Evolutionary conservation across 108 stramenopile genomes (phyloP).

Genomic region (Asterionellopsis glacialis): DNA sequence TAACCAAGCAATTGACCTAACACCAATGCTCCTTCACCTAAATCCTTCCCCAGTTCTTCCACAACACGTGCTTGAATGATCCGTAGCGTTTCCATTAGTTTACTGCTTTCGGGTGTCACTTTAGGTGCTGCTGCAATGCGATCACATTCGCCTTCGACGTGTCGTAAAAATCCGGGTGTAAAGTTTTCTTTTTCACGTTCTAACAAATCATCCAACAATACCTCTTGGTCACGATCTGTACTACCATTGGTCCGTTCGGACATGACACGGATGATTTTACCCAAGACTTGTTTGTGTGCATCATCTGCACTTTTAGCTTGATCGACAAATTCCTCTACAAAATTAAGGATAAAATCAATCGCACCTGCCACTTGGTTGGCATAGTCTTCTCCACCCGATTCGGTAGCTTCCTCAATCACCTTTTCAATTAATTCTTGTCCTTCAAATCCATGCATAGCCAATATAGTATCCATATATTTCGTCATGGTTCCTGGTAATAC

Average conservation of each 20-base stretch:
- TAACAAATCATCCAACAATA: constrained; percentile 47
- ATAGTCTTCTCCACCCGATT: background rate
- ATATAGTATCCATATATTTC: constrained; percentile 29
- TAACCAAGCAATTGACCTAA: constrained; percentile 71
- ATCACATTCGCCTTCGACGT: constrained; percentile 73
- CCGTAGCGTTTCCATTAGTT: constrained; percentile 58
- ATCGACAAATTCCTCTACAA: constrained; percentile 63
- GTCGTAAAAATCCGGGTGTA: constrained; percentile 68
- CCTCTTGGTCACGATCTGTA: constrained; percentile 27
- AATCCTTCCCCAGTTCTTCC: constrained; percentile 71
- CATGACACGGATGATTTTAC: constrained; percentile 60
- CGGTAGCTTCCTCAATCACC: constrained; percentile 25
- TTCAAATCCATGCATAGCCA: constrained; percentile 18
- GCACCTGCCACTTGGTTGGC: constrained; percentile 10
- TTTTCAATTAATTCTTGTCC: constrained; percentile 18
- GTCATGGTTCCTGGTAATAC: constrained; percentile 32
- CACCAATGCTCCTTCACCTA: constrained; percentile 66
- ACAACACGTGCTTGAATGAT: constrained; percentile 72
- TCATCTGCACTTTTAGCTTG: constrained; percentile 43
- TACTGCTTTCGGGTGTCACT: constrained; percentile 46
- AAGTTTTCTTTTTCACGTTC: constrained; percentile 52
- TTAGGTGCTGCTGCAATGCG: constrained; percentile 43
- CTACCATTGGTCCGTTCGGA: constrained; percentile 16
- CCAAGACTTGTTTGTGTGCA: constrained; percentile 52
- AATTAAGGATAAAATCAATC: constrained; percentile 52